Base-by-base conservation (phyloP, 1,284 basidiomycete species). In the Tylopilus microsporus region DNA sequence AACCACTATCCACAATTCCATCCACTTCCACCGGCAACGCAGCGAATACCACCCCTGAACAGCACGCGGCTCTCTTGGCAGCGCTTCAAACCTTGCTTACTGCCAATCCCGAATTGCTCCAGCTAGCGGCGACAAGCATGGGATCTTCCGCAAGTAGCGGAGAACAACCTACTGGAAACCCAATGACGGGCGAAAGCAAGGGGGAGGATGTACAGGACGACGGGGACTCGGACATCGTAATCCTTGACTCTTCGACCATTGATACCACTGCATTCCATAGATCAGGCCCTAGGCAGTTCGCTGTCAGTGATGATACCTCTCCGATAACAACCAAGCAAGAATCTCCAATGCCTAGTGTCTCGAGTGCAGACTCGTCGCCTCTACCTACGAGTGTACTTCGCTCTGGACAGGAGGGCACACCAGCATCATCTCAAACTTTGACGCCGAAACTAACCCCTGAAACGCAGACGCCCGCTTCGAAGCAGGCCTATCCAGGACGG, bases 221-320 rank as follows among this genome's bases (percentile, higher is more conserved):
- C 6, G 60, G 53, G 37, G 70, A 69, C 54, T 68, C 70, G 0
- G 69, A 70, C 34, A 60, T 73, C 16, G 46, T 70, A 25, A 43
- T 73, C 39, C 65, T 70, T 3, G 70, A 70, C 46, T 71, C 70
- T 53, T 70, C 69, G 25, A 54, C 59, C 18, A 13, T 73, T 13
- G 69, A 70, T 43, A 62, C 68, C 3, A 42, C 66, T 4, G 63
- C 59, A 30, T 70, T 70, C 51, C 68, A 59, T 37, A 73, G 62
- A 58, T 54, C 66, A 25, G 52, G 43, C 18, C 34, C 47, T 7
- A 55, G 36, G 49, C 49, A 32, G 3, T 34, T 13, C 15, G 12
- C 30, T 30, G 42, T 51, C 32, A 45, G 48, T 18, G 37, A 55
- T 3, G 48, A 61, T 25, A 7, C 37, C 4, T 39, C 55, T 16